These are phyloP conservation scores for Vitis rupestris DNA, from an alignment of 164 flowering plant genomes.

Conservation along the genomic window DNA sequence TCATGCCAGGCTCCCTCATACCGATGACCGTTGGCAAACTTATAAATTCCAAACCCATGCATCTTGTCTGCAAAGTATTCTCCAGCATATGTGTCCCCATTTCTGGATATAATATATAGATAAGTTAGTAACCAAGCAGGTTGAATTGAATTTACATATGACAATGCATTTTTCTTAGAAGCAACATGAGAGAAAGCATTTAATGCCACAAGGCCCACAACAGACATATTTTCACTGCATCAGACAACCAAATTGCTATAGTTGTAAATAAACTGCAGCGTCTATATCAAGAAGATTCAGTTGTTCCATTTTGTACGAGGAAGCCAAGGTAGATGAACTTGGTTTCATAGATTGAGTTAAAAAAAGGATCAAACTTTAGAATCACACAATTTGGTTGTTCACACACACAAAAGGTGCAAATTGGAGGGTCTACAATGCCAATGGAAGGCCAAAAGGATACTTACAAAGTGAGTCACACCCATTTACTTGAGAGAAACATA, in stretches of 20 bases:
- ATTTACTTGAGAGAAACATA: no score
- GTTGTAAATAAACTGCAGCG: background rate
- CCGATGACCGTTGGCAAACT: conserved; percentile 49
- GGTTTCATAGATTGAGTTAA: background rate
- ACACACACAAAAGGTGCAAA: background rate
- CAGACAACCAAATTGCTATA: background rate
- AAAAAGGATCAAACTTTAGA: background rate
- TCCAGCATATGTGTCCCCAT: conserved; percentile 57
- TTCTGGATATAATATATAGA: conserved; percentile 22
- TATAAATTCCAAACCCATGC: conserved; percentile 58
- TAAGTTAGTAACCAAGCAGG: background rate
- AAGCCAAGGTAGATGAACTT: background rate
- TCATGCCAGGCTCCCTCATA: conserved; percentile 66
- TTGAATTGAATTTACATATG: background rate
- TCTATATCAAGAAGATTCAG: background rate
- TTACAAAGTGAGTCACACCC: no score
- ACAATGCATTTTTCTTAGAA: background rate
- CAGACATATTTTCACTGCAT: background rate
- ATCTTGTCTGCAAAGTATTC: conserved; percentile 62
- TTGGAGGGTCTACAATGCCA: background rate
- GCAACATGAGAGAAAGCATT: background rate
- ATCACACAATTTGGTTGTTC: background rate
- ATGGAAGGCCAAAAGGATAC: no score
- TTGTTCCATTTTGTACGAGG: background rate
- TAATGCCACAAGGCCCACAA: background rate